Conservation (phyloP, 495 filamentous ascomycete species). For the Aspergillus hancockii region DNA sequence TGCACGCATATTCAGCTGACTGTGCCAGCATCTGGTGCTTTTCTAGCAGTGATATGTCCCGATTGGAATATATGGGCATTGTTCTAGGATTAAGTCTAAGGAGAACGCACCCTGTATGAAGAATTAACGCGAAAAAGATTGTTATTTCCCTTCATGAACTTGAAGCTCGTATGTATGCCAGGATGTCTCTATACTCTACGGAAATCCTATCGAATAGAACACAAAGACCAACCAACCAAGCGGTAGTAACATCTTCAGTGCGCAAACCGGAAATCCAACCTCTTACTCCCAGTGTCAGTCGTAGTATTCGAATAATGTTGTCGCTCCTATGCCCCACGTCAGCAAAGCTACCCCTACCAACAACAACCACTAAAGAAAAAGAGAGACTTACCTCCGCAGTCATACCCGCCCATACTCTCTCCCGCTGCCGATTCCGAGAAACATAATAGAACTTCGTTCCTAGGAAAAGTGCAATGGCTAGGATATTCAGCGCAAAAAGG, state of each 20-base stretch:
- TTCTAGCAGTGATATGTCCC: no score
- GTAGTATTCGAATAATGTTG: conserved; percentile 30
- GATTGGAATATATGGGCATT: no score
- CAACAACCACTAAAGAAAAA: neutral
- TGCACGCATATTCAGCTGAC: no score
- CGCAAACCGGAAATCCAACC: conserved; percentile 37
- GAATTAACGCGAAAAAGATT: no score
- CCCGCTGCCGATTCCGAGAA: conserved; percentile 29
- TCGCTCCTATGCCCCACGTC: conserved; percentile 9
- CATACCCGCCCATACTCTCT: conserved; percentile 38
- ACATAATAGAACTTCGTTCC: conserved; percentile 39
- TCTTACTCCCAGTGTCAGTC: conserved; percentile 36
- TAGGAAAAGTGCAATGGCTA: conserved; percentile 38
- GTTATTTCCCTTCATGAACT: no score
- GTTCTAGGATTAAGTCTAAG: no score
- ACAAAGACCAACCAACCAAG: neutral
- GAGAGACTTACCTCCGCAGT: conserved; percentile 22
- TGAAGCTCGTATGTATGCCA: no score
- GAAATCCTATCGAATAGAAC: no score
- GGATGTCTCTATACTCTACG: no score
- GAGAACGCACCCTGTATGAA: no score
- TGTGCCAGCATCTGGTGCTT: no score
- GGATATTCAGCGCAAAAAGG: conserved; percentile 44
- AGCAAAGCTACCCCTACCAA: neutral
- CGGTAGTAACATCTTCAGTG: conserved; percentile 11